phyloP scores from a whole-genome alignment of 805 yeast genomes.

The Metschnikowia colocasiae region DNA sequence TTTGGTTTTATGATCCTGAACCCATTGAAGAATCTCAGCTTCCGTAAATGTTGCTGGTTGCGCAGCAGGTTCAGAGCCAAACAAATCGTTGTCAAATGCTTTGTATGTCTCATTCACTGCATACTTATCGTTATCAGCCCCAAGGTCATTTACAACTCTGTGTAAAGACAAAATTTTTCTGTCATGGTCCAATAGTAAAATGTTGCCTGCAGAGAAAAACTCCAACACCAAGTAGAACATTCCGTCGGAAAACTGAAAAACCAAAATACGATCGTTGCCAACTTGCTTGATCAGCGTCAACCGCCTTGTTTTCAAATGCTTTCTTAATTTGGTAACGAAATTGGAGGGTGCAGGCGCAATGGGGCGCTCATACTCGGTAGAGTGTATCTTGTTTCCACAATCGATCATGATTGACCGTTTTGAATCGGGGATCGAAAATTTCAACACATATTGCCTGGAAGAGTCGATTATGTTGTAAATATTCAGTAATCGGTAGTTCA shows the following conservation, averaged over 20 bases:
- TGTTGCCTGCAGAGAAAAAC: constrained; percentile 93
- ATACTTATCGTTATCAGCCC: constrained; percentile 51
- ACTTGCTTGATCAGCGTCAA: constrained; percentile 70
- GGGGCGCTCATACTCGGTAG: constrained; percentile 77
- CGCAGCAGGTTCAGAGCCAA: constrained; percentile 24
- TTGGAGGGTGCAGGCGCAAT: constrained; percentile 79
- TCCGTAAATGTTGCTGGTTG: constrained; percentile 21
- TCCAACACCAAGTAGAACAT: constrained; percentile 73
- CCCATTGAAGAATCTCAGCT: constrained; percentile 39
- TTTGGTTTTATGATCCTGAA: constrained; percentile 29
- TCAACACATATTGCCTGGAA: constrained; percentile 67
- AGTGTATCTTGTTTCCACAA: constrained; percentile 78
- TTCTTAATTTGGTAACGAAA: constrained; percentile 81
- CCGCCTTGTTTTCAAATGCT: constrained; percentile 78
- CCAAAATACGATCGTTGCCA: constrained; percentile 77
- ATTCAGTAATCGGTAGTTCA: constrained; percentile 73
- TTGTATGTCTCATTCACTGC: constrained; percentile 73
- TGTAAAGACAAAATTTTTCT: constrained; percentile 67
- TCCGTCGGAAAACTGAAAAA: constrained; percentile 82
- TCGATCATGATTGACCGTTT: constrained; percentile 74
- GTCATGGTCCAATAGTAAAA: constrained; percentile 69
- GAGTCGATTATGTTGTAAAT: constrained; percentile 77
- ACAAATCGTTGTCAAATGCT: constrained; percentile 54
- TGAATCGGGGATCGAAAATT: constrained; percentile 80
- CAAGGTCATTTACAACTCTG: constrained; percentile 74